Evolutionary conservation across 2,329 filamentous ascomycete genomes (phyloP).

Genomic region (Diaporthe sp.): DNA sequence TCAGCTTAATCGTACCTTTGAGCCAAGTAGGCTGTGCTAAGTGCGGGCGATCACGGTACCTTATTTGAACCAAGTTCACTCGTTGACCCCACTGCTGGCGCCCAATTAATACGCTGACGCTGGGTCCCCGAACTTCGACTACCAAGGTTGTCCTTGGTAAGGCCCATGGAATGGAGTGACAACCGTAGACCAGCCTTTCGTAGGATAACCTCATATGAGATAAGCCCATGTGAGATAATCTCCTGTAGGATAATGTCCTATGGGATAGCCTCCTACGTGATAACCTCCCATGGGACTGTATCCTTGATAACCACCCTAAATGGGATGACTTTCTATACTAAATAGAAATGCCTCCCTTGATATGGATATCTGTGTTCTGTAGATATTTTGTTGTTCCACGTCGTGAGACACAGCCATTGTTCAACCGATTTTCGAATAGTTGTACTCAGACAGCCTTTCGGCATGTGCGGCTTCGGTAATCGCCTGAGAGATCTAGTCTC

Average conservation of each 20-base stretch:
- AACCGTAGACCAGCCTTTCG: background rate
- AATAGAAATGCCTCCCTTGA: no score
- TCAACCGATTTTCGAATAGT: background rate
- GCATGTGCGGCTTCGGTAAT: background rate
- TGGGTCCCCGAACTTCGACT: background rate
- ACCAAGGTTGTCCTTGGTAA: background rate
- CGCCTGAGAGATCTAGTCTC: background rate
- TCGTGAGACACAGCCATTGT: background rate
- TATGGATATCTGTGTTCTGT: no score
- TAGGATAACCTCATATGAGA: background rate
- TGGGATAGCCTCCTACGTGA: no score
- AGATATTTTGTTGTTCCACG: background rate
- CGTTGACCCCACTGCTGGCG: no score
- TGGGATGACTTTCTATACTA: no score
- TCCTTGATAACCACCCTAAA: no score
- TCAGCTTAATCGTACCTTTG: background rate
- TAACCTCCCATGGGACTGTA: no score
- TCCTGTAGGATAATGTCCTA: no score
- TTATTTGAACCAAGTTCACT: background rate
- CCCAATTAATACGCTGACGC: background rate
- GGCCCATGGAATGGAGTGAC: background rate
- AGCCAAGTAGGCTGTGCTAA: background rate
- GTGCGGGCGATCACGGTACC: background rate
- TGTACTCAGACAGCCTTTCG: background rate
- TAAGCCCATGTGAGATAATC: no score